Base-by-base conservation (phyloP, 2,329 filamentous ascomycete genomes). In the Nakataea oryzae region DNA sequence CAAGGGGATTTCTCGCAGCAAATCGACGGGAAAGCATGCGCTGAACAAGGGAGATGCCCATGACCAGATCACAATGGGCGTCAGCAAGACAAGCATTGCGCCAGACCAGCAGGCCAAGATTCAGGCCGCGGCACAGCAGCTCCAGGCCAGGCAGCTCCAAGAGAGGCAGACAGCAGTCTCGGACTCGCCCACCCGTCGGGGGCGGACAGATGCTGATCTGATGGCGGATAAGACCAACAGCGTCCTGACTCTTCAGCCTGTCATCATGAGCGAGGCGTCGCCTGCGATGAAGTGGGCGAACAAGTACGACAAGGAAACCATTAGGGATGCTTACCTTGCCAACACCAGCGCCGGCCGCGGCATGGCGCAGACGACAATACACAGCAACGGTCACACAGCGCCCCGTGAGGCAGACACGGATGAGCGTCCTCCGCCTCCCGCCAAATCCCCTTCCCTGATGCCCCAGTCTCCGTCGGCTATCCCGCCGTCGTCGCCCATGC, bases 201-300 rank as follows among this genome's bases (percentile, higher is more conserved):
- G 81, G 59, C 81, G 80, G 70, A 83, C 74, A 67, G 88, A 82
- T 72, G 60, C 55, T 68, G 85, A 78, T 66, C 73, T 74, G 73
- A 83, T 75, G 79, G 85, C 73, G 65, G 82, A 77, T 62, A 96
- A 96, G 81, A 97, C 92, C 3, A 93, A 87, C 73, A 99, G 95
- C 67, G 84, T 96, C 62, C 82, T 97, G 70, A 96, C 92, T 3
- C 78, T 97, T 58, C 93, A 96, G 71, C 89, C 92, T 1, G 83
- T 86, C 61, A 88, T 97, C 65, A 81, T 93, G 69, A 91, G 82
- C 61, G 95, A 96, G 72, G 93, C 93, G 24, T 95, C 90, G 11
- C 90, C 92, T 28, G 95, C 95, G 1, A 88, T 99, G 87, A 96
- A 96, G 74, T 99, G 95, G 95, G 91, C 93, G 34, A 93, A 82